Conservation (phyloP, 495 filamentous ascomycete genomes). For the Aspergillus sclerotiicarbonarius region DNA sequence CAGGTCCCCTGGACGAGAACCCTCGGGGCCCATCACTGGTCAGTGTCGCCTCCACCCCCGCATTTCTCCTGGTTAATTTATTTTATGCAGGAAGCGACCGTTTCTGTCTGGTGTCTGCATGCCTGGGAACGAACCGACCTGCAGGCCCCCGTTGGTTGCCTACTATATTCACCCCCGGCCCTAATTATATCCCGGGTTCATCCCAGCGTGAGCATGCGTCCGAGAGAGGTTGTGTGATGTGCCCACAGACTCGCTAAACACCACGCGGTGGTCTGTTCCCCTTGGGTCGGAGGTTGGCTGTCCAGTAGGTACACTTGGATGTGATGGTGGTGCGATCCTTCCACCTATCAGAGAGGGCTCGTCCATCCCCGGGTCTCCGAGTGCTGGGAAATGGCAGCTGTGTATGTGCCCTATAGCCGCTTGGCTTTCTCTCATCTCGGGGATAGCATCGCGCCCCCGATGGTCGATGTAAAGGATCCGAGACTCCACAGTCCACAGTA, state of each 20-base stretch:
- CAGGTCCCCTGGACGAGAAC: neutral
- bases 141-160: neutral
- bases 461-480: neutral
- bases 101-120: constrained; percentile 8
- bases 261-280: constrained; percentile 1
- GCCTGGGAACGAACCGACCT: constrained; percentile 2
- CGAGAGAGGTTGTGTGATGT: neutral
- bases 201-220: neutral
- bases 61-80: constrained; percentile 4
- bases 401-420: neutral
- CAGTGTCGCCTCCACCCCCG: neutral
- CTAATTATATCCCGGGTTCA: constrained; percentile 1
- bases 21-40: neutral
- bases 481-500: neutral
- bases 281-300: neutral
- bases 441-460: neutral
- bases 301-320: neutral
- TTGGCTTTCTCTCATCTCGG: neutral
- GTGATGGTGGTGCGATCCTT: neutral
- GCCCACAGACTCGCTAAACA: neutral
- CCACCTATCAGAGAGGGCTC: neutral
- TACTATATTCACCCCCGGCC: neutral
- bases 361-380: neutral
- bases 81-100: constrained; percentile 3
- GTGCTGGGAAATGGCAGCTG: neutral